Evolutionary conservation across 495 filamentous ascomycete species (phyloP).

Genomic region (Jackrogersella multiformis): DNA sequence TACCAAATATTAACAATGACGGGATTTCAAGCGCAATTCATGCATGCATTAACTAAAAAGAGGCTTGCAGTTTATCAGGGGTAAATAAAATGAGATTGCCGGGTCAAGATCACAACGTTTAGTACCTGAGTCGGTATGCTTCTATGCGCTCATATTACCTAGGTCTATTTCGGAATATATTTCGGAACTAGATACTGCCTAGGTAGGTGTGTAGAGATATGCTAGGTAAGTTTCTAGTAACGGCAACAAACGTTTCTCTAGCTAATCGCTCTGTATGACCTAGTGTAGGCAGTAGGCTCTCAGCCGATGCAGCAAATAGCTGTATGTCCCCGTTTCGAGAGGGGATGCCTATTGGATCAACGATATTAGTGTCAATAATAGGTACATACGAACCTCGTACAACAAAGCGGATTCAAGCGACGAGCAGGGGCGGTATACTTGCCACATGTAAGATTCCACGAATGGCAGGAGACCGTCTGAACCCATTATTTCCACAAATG

Average conservation of each 20-base stretch:
- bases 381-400: too few species aligned
- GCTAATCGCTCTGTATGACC: slow-evolving; percentile 9
- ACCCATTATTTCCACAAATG: slow-evolving; percentile 24
- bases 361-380: slow-evolving; percentile 28
- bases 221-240: neutral
- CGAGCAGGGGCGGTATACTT: neutral
- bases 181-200: slow-evolving; percentile 6
- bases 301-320: slow-evolving; percentile 5
- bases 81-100: slow-evolving; percentile 20
- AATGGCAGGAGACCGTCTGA: slow-evolving; percentile 7
- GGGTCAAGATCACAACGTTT: slow-evolving; percentile 1
- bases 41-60: slow-evolving; percentile 23
- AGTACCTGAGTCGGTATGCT: neutral
- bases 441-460: slow-evolving; percentile 8
- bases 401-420: slow-evolving; percentile 18
- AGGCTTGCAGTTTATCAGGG: slow-evolving; percentile 30
- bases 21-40: slow-evolving; percentile 11
- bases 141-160: too few species aligned
- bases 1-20: slow-evolving; percentile 24
- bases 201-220: too few species aligned
- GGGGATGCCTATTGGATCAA: slow-evolving; percentile 24
- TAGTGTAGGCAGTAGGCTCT: neutral
- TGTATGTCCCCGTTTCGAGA: slow-evolving; percentile 7
- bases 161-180: neutral
- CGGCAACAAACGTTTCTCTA: neutral